These are phyloP conservation scores for Gynostemma pentaphyllum DNA, from an alignment of 306 rosid species.

Conservation along the genomic window DNA sequence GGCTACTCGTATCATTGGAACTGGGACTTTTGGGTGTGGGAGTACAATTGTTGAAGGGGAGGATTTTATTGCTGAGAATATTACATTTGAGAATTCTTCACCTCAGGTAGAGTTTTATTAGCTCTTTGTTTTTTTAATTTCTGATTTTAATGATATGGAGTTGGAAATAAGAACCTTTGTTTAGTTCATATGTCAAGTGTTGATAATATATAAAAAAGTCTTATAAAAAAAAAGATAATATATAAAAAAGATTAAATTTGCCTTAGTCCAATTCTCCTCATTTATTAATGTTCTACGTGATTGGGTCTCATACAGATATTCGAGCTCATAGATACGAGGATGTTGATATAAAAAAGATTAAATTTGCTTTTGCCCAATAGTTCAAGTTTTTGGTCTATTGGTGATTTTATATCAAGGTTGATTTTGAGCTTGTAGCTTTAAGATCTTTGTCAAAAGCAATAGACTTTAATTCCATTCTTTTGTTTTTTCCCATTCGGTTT, in stretches of 20 bases:
- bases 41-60: conserved; percentile 78
- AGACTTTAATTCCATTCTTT: not conserved
- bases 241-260: no score
- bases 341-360: no score
- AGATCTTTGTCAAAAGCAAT: not conserved
- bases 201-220: no score
- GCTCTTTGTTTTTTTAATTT: not conserved
- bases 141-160: not conserved
- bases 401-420: no score
- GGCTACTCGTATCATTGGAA: conserved; percentile 57
- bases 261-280: no score
- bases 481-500: not conserved
- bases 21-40: conserved; percentile 91
- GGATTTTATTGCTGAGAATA: conserved; percentile 85
- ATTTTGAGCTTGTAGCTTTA: not conserved
- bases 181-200: not conserved
- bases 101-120: conserved; percentile 42
- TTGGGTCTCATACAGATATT: no score
- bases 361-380: no score
- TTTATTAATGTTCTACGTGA: no score
- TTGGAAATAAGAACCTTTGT: not conserved
- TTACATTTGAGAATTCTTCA: conserved; percentile 80
- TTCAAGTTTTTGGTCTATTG: no score
- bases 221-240: no score
- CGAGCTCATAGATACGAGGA: no score